Percentiles rank a stretch among this genome's conserved stretches.
These are phyloP conservation scores for Mesembryanthemum crystallinum DNA, from an alignment of 148 eudicot genomes.

Conservation along the genomic window DNA sequence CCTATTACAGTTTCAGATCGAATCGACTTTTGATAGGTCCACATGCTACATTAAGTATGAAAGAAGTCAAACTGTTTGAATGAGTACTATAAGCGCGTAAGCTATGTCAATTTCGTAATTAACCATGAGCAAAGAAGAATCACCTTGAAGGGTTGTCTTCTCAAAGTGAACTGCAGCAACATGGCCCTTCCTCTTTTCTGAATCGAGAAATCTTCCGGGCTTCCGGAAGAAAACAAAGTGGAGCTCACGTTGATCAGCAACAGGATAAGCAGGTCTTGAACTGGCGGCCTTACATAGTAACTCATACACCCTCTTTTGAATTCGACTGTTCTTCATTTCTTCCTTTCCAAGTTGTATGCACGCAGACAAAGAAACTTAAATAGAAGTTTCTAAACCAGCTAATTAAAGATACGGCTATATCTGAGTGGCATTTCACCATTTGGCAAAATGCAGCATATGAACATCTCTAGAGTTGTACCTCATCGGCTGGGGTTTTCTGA, in stretches of 20 bases:
- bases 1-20: not conserved
- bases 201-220: constrained; percentile 61
- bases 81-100: not conserved
- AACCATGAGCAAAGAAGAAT: not conserved
- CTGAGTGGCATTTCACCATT: not conserved
- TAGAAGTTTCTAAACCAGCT: not conserved
- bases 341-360: constrained; percentile 51
- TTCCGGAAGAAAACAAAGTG: constrained; percentile 88
- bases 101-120: not conserved
- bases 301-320: constrained; percentile 72
- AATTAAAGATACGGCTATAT: constrained; percentile 3
- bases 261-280: constrained; percentile 35
- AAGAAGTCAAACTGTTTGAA: not conserved
- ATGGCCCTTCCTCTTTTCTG: constrained; percentile 54
- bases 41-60: not conserved
- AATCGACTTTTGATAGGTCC: not conserved
- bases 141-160: constrained; percentile 84
- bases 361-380: not conserved
- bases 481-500: constrained; percentile 62
- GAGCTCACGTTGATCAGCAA: constrained; percentile 69
- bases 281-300: constrained; percentile 71
- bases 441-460: not conserved
- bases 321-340: constrained; percentile 82
- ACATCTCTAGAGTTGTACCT: constrained; percentile 43
- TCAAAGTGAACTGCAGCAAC: constrained; percentile 66